Conservation (phyloP, 352 stramenopile species). For the Pythium phragmitis region DNA sequence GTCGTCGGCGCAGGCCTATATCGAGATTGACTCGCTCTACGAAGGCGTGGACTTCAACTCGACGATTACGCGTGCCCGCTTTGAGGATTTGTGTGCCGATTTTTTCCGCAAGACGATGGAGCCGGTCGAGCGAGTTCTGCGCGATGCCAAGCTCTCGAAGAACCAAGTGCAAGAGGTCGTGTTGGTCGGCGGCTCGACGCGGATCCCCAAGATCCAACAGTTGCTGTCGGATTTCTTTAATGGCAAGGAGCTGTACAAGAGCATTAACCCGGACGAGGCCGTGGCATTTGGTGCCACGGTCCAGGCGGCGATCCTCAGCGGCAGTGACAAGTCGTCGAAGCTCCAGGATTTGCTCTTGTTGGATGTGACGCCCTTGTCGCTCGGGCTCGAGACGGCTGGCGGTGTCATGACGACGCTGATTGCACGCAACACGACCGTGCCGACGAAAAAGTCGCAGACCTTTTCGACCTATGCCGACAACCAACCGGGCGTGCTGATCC, state of each 20-base stretch:
- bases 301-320: conserved; percentile 94
- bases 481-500: conserved; percentile 82
- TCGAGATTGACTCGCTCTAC: conserved; percentile 94
- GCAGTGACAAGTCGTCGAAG: conserved; percentile 76
- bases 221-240: conserved; percentile 98
- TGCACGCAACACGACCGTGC: conserved; percentile 84
- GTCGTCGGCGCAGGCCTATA: conserved; percentile 90
- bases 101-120: conserved; percentile 95
- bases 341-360: conserved; percentile 85
- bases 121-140: conserved; percentile 97
- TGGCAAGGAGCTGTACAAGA: conserved; percentile 95
- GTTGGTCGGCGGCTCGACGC: conserved; percentile 97
- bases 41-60: conserved; percentile 96
- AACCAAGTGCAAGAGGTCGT: conserved; percentile 98
- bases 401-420: conserved; percentile 90
- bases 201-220: conserved; percentile 96
- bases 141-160: conserved; percentile 95
- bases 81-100: conserved; percentile 94
- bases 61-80: conserved; percentile 93
- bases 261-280: conserved; percentile 93
- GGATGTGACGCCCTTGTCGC: conserved; percentile 84
- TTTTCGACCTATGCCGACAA: conserved; percentile 91
- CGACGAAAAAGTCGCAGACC: conserved; percentile 82
- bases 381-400: conserved; percentile 86
- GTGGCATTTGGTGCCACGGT: conserved; percentile 98